phyloP scores from a whole-genome alignment of 1,284 basidiomycete genomes.

The Cryptococcus jaspeensis region DNA sequence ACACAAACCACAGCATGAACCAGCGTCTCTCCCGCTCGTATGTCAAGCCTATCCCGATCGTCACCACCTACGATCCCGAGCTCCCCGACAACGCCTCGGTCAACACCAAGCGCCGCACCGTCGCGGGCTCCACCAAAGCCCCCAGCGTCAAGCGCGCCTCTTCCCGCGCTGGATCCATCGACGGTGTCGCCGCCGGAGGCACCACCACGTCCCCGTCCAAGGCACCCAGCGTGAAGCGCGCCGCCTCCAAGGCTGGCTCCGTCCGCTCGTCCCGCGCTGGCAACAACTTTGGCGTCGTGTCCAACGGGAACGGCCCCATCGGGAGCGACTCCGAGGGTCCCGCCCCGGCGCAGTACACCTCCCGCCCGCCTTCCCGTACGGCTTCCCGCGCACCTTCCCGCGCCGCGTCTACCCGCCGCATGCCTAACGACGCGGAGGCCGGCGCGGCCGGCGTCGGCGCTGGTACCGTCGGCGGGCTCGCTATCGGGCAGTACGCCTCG shows the following conservation, averaged over 20 bases:
- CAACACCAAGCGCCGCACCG: constrained; percentile 18
- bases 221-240: constrained; percentile 11
- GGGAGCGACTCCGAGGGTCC: not conserved
- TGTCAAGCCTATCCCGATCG: constrained; percentile 40
- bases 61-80: constrained; percentile 39
- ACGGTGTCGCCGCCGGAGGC: not conserved
- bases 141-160: constrained; percentile 10
- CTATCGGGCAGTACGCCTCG: constrained; percentile 31
- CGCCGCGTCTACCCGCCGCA: constrained; percentile 14
- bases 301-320: not conserved
- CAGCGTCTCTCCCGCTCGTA: constrained; percentile 45
- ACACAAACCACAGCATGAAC: constrained; percentile 4
- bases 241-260: constrained; percentile 21
- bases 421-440: constrained; percentile 13
- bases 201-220: not conserved
- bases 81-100: constrained; percentile 16
- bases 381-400: constrained; percentile 8
- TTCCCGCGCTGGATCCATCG: not conserved
- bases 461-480: constrained; percentile 12
- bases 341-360: constrained; percentile 2
- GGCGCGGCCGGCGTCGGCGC: constrained; percentile 15
- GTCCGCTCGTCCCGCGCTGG: constrained; percentile 15
- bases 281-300: not conserved
- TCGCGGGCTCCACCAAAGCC: constrained; percentile 16
- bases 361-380: constrained; percentile 6